These are phyloP conservation scores for Solanum chiquidenum DNA, from an alignment of 257 asterid genomes.

Conservation along the genomic window DNA sequence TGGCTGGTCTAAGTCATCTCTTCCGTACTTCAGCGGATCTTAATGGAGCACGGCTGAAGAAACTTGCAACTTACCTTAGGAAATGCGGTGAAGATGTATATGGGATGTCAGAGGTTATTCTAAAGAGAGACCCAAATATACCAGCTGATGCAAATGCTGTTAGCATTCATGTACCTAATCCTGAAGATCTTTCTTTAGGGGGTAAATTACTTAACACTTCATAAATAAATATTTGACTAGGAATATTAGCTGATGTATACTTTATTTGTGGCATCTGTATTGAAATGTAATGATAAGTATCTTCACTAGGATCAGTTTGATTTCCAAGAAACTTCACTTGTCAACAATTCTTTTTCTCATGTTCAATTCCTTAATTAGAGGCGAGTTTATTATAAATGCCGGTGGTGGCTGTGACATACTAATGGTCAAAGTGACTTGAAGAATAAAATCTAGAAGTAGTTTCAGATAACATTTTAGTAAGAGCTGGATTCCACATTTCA, in stretches of 20 bases:
- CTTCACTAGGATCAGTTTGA: background rate
- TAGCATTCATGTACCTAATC: conserved; percentile 65
- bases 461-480: background rate
- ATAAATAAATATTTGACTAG: background rate
- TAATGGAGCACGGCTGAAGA: conserved; percentile 58
- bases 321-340: background rate
- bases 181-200: conserved; percentile 35
- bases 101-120: conserved; percentile 68
- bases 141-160: conserved; percentile 76
- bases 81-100: conserved; percentile 41
- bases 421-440: background rate
- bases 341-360: background rate
- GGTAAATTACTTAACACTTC: conserved; percentile 29
- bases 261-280: background rate
- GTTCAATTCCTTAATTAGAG: background rate
- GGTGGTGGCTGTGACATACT: background rate
- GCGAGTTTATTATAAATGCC: background rate
- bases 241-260: background rate
- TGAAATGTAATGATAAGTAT: background rate
- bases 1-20: conserved; percentile 74
- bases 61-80: conserved; percentile 59
- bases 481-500: background rate
- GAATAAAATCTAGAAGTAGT: background rate
- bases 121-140: conserved; percentile 60
- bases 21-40: conserved; percentile 59